A percentile compares a stretch with the other conserved stretches of the same genome.
phyloP scores from a whole-genome alignment of 179 eudicot species.

The Spergularia azorica region DNA sequence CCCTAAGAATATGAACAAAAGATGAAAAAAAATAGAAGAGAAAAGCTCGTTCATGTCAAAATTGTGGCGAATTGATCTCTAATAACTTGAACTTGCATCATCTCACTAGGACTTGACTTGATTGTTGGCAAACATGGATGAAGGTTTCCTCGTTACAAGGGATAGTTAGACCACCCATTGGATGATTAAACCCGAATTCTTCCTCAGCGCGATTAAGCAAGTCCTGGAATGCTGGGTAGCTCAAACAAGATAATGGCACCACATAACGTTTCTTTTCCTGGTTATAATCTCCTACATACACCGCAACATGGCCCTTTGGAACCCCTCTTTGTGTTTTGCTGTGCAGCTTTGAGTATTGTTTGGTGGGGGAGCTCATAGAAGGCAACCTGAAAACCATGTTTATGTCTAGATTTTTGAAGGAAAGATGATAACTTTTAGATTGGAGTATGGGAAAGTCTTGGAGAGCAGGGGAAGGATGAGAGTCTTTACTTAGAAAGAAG shows the following conservation, averaged over 20 bases:
- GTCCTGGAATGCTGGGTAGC: slow-evolving; percentile 55
- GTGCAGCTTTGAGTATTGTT: slow-evolving; percentile 44
- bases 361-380: slow-evolving; percentile 31
- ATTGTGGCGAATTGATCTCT: neutral
- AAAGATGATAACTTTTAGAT: neutral
- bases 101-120: slow-evolving; percentile 18
- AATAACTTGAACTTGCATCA: neutral
- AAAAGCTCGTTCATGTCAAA: slow-evolving; percentile 1
- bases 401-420: neutral
- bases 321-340: slow-evolving; percentile 42
- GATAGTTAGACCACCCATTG: slow-evolving; percentile 41
- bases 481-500: slow-evolving; percentile 1
- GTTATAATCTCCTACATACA: slow-evolving; percentile 55
- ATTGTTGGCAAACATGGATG: slow-evolving; percentile 21
- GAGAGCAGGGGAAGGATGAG: neutral
- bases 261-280: slow-evolving; percentile 49
- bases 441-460: neutral
- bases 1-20: neutral
- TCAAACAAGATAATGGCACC: slow-evolving; percentile 62
- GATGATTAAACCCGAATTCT: slow-evolving; percentile 41
- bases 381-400: slow-evolving; percentile 32
- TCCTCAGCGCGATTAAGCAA: slow-evolving; percentile 43
- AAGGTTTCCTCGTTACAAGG: slow-evolving; percentile 36
- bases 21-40: neutral
- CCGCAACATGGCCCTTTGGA: slow-evolving; percentile 41